These are phyloP conservation scores for Chiua virens DNA, from an alignment of 768 basidiomycete genomes.

Conservation along the genomic window DNA sequence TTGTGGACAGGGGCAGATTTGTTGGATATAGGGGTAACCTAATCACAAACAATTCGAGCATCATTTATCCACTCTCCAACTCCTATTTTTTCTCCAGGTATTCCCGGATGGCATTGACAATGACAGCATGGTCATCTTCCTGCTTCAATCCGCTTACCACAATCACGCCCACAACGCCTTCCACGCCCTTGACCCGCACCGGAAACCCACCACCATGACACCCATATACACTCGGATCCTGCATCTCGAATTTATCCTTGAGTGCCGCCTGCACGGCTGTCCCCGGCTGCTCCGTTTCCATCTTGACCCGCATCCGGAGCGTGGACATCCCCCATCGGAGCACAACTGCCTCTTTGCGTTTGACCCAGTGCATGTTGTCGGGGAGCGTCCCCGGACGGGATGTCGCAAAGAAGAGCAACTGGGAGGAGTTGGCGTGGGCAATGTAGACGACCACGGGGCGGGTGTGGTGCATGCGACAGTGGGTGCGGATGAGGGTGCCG, in stretches of 20 bases:
- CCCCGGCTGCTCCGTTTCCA: not conserved
- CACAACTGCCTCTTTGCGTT: constrained; percentile 33
- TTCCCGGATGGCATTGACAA: constrained; percentile 29
- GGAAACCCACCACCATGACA: constrained; percentile 37
- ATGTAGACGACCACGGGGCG: constrained; percentile 30
- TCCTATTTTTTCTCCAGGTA: constrained; percentile 24
- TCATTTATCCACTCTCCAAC: no score
- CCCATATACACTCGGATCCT: constrained; percentile 28
- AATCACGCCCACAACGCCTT: constrained; percentile 35
- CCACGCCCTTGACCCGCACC: constrained; percentile 33
- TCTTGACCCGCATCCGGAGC: constrained; percentile 21
- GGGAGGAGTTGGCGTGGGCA: constrained; percentile 27
- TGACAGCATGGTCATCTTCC: constrained; percentile 32
- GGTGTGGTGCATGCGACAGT: constrained; percentile 13
- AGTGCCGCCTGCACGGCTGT: constrained; percentile 8
- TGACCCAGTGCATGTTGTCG: constrained; percentile 35
- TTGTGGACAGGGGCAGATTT: no score
- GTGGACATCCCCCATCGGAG: constrained; percentile 33
- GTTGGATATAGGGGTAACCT: no score
- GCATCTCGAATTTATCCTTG: constrained; percentile 22
- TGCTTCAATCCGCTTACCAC: constrained; percentile 34
- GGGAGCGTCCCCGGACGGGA: constrained; percentile 29
- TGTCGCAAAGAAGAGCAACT: constrained; percentile 32
- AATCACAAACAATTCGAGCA: no score
- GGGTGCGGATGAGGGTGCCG: constrained; percentile 26